Conservation (phyloP, 371 early-diverging fungal species). For the Mortierella sp. region DNA sequence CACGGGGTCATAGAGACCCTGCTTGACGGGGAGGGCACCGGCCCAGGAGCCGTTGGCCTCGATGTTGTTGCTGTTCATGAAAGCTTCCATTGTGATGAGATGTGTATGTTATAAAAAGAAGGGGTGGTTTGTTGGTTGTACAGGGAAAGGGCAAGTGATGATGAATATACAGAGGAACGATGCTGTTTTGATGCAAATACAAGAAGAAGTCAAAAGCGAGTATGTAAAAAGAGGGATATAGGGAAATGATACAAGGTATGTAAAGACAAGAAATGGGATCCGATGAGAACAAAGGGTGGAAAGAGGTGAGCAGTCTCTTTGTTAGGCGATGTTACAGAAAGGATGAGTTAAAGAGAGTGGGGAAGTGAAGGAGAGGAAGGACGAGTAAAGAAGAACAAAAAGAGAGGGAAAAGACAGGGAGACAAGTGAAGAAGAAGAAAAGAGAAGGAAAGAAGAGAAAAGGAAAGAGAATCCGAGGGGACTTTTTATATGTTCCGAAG, state of each 20-base stretch:
- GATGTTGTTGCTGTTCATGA: conserved; percentile 57
- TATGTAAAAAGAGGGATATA: conserved; percentile 6
- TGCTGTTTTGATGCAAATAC: background rate
- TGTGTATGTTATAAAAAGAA: conserved; percentile 2
- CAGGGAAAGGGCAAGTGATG: background rate
- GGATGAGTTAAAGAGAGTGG: conserved; percentile 14
- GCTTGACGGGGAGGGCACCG: conserved; percentile 83
- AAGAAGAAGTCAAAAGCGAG: background rate
- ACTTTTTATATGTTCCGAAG: conserved; percentile 2
- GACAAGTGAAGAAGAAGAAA: conserved; percentile 13
- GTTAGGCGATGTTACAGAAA: conserved; percentile 3
- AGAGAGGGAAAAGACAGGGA: conserved; percentile 14
- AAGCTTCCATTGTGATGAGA: conserved; percentile 33
- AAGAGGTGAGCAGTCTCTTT: conserved; percentile 61
- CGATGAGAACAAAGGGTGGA: conserved; percentile 15
- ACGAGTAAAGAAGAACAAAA: background rate
- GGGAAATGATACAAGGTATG: conserved; percentile 7
- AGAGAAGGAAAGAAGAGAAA: background rate
- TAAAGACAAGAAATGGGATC: conserved; percentile 17
- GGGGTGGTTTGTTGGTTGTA: background rate
- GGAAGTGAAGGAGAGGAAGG: background rate
- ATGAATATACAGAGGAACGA: background rate
- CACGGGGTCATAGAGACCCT: conserved; percentile 93
- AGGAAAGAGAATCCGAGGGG: conserved; percentile 21
- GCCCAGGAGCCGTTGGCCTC: conserved; percentile 81